These are phyloP conservation scores for Chaetomiaceae sp. DNA, from an alignment of 2,329 filamentous ascomycete species.

Conservation along the genomic window DNA sequence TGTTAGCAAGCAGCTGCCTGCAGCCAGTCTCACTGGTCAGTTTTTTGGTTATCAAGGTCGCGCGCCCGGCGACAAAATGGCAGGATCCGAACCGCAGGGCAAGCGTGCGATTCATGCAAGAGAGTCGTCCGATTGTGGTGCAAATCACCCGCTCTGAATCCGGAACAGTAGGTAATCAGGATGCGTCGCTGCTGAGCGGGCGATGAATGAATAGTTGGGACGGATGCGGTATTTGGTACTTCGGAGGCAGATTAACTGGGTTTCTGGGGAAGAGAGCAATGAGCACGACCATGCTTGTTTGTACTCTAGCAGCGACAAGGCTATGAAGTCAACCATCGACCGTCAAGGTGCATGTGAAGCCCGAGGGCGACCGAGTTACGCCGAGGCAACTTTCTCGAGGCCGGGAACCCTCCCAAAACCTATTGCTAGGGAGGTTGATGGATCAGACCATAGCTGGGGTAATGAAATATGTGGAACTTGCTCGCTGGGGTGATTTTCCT, in stretches of 20 bases:
- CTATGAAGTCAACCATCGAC: constrained; percentile 10
- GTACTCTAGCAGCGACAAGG: neutral
- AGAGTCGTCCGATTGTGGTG: constrained; percentile 17
- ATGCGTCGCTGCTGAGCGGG: too few species aligned
- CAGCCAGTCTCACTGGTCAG: constrained; percentile 11
- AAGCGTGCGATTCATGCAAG: constrained; percentile 16
- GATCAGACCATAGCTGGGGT: constrained; percentile 10
- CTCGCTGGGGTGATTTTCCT: constrained; percentile 2
- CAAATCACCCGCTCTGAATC: constrained; percentile 8
- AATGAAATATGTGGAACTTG: constrained; percentile 1
- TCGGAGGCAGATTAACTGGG: neutral
- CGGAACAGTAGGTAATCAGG: neutral
- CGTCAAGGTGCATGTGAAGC: constrained; percentile 25
- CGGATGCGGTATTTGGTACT: neutral
- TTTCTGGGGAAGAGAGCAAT: neutral
- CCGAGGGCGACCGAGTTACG: constrained; percentile 17
- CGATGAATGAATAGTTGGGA: too few species aligned
- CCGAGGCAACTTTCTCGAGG: constrained; percentile 23
- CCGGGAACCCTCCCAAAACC: too few species aligned
- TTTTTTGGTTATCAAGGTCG: constrained; percentile 16
- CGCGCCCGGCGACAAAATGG: constrained; percentile 11
- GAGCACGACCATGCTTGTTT: neutral
- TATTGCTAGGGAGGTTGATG: neutral
- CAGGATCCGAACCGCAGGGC: constrained; percentile 3
- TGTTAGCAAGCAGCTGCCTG: constrained; percentile 3